These are phyloP conservation scores for Pseudogymnoascus sp. DNA, from an alignment of 2,329 filamentous ascomycete species.

Conservation along the genomic window DNA sequence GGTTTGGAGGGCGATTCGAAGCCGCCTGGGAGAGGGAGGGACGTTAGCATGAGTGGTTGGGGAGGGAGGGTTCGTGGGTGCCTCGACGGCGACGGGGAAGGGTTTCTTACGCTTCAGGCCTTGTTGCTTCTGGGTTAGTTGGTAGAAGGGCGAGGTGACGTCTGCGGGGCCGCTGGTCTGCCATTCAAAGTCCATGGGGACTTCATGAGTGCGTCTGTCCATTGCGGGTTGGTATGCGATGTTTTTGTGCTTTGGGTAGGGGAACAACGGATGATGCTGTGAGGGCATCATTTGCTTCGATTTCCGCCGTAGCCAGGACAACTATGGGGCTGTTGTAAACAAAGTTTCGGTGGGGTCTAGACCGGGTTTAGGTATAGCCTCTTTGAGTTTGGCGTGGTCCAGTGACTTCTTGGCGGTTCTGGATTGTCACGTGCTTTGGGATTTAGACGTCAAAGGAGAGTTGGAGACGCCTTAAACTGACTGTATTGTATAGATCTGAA, in stretches of 20 bases:
- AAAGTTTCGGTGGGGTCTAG: conserved; percentile 8
- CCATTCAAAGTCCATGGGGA: conserved; percentile 63
- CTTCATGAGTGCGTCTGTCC: conserved; percentile 51
- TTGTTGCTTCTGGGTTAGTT: conserved; percentile 34
- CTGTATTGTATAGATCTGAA: neutral
- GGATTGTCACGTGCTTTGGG: neutral
- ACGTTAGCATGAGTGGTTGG: conserved; percentile 14
- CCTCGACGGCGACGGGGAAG: neutral
- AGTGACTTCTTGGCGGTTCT: conserved; percentile 8
- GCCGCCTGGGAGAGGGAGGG: conserved; percentile 15
- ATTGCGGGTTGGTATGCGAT: conserved; percentile 31
- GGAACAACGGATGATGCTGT: conserved; percentile 3
- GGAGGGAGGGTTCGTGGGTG: neutral
- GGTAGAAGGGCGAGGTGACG: conserved; percentile 55
- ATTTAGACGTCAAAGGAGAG: neutral
- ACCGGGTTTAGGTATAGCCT: neutral
- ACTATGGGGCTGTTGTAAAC: conserved; percentile 6
- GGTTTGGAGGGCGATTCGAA: conserved; percentile 37
- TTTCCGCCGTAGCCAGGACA: conserved; percentile 7
- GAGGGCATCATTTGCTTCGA: neutral
- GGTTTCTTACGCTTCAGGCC: conserved; percentile 22
- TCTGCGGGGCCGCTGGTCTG: conserved; percentile 50
- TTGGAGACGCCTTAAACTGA: too few species aligned
- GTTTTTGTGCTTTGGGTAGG: neutral
- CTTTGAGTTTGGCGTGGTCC: conserved; percentile 6